Evolutionary conservation across 2,329 filamentous ascomycete species (phyloP).

Genomic region (Talaromyces marneffei): DNA sequence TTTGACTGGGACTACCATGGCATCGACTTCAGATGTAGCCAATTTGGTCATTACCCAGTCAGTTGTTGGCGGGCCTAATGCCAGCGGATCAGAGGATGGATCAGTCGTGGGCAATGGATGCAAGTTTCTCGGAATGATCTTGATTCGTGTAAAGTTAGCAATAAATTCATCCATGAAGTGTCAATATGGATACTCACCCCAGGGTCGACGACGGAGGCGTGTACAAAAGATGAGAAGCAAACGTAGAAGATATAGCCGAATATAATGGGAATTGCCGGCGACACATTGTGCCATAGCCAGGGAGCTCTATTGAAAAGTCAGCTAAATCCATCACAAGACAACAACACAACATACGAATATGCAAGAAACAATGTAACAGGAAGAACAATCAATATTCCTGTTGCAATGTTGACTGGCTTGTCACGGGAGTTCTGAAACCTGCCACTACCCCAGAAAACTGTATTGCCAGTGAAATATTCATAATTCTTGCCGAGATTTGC

Average conservation of each 20-base stretch:
- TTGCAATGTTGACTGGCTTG: slow-evolving; percentile 82
- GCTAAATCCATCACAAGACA: background rate
- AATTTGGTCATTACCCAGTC: slow-evolving; percentile 92
- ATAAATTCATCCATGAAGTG: background rate
- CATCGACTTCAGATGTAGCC: slow-evolving; percentile 65
- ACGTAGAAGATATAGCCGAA: slow-evolving; percentile 91
- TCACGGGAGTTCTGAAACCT: slow-evolving; percentile 83
- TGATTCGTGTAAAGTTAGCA: slow-evolving; percentile 14
- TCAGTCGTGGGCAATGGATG: slow-evolving; percentile 76
- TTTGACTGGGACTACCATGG: slow-evolving; percentile 97
- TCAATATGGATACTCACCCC: slow-evolving; percentile 68
- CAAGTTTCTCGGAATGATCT: slow-evolving; percentile 89
- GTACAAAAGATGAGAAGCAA: slow-evolving; percentile 86
- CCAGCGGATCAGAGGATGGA: slow-evolving; percentile 72
- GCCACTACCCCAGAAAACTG: slow-evolving; percentile 79
- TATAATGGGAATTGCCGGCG: slow-evolving; percentile 78
- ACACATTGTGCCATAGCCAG: slow-evolving; percentile 80
- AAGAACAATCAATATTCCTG: slow-evolving; percentile 70
- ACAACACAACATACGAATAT: slow-evolving; percentile 55
- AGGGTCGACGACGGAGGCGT: slow-evolving; percentile 86
- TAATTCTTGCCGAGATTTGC: slow-evolving; percentile 63
- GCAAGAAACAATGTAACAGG: slow-evolving; percentile 78
- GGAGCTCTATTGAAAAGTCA: slow-evolving; percentile 50
- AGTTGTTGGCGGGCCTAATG: slow-evolving; percentile 75
- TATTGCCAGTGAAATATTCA: slow-evolving; percentile 92